phyloP scores from a whole-genome alignment of 495 filamentous ascomycete genomes.

The Podospora australis region DNA sequence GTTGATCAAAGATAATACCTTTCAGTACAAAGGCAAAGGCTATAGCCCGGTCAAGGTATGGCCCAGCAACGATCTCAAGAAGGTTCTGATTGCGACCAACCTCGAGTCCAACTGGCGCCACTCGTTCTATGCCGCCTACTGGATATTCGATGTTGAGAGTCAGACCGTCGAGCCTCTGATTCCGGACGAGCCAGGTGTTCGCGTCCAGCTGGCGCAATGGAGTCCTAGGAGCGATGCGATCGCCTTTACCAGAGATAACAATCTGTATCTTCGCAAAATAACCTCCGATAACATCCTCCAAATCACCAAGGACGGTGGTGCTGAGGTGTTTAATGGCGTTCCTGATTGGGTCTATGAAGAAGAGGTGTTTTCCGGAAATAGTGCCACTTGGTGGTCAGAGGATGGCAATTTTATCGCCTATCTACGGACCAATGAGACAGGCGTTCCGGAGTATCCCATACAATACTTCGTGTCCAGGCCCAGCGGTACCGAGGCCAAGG shows the following conservation, averaged over 20 bases:
- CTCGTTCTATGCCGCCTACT: constrained; percentile 78
- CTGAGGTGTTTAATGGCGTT: constrained; percentile 89
- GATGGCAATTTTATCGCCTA: constrained; percentile 87
- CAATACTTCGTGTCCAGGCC: constrained; percentile 89
- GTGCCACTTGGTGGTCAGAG: constrained; percentile 88
- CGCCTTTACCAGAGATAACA: constrained; percentile 80
- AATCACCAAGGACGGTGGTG: constrained; percentile 81
- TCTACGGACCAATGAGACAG: constrained; percentile 83
- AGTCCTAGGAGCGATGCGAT: constrained; percentile 80
- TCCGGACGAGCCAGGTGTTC: constrained; percentile 55
- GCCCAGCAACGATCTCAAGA: constrained; percentile 78
- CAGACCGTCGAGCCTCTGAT: constrained; percentile 76
- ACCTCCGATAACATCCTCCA: constrained; percentile 47
- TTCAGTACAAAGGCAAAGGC: constrained; percentile 49
- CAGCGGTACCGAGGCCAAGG: constrained; percentile 62
- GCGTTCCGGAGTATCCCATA: constrained; percentile 87
- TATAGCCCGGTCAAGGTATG: constrained; percentile 53
- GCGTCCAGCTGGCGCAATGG: constrained; percentile 84
- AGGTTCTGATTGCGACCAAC: constrained; percentile 72
- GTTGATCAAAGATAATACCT: constrained; percentile 63
- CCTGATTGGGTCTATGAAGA: constrained; percentile 99
- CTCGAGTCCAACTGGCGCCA: constrained; percentile 75
- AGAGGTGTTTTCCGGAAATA: constrained; percentile 77
- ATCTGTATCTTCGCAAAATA: constrained; percentile 74
- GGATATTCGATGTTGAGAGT: constrained; percentile 85